These are phyloP conservation scores for Fusarium sp. DNA, from an alignment of 2,329 filamentous ascomycete genomes.

Conservation along the genomic window DNA sequence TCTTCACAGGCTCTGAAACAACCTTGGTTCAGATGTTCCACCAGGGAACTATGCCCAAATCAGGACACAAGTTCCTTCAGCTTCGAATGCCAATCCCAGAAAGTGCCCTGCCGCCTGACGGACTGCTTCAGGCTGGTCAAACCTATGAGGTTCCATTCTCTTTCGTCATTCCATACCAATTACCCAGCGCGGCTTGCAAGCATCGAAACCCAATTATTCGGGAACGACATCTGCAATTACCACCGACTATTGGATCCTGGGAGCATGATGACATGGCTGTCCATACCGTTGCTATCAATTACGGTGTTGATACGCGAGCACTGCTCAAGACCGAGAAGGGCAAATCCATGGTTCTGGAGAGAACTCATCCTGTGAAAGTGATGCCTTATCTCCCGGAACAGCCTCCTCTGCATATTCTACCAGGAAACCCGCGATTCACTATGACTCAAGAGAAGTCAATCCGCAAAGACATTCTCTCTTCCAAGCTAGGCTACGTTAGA, in stretches of 20 bases:
- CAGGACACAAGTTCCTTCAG: constrained; percentile 24
- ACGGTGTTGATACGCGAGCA: constrained; percentile 13
- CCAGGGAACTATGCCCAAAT: constrained; percentile 9
- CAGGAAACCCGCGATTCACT: constrained; percentile 11
- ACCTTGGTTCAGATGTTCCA: constrained; percentile 23
- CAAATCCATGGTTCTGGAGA: background rate
- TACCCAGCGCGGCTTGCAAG: constrained; percentile 25
- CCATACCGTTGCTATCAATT: constrained; percentile 15
- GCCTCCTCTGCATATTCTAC: constrained; percentile 15
- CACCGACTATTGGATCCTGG: constrained; percentile 33
- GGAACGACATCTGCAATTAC: constrained; percentile 26
- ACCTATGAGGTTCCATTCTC: constrained; percentile 25
- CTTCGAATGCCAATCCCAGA: constrained; percentile 27
- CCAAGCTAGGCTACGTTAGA: constrained; percentile 19
- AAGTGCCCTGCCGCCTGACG: background rate
- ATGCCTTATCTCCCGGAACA: constrained; percentile 31
- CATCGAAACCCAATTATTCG: constrained; percentile 5
- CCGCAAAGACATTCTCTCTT: constrained; percentile 22
- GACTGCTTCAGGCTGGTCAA: constrained; percentile 5
- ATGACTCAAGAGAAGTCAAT: constrained; percentile 26
- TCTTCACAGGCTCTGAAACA: constrained; percentile 10
- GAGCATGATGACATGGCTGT: constrained; percentile 32
- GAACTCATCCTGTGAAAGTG: constrained; percentile 13
- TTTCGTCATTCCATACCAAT: constrained; percentile 31
- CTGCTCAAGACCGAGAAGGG: background rate